Evolutionary conservation across 2,329 filamentous ascomycete genomes (phyloP), one percentile per base, ranked within the genome.

Genomic region (Aspergillus fijiensis): DNA sequence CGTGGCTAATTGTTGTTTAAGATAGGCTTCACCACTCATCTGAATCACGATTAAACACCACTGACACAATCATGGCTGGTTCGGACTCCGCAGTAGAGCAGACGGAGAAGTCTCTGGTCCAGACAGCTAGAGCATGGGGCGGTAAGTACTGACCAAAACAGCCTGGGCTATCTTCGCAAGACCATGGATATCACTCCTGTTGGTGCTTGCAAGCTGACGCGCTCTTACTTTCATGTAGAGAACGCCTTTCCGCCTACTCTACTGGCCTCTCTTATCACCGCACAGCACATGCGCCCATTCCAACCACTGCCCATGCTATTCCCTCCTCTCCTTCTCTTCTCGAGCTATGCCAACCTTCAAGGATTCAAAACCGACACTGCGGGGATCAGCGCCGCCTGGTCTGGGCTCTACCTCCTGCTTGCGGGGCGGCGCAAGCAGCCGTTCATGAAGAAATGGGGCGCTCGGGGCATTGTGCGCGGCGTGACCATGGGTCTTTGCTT

Each of bases 251-350:
- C 87, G 2, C 84, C 88, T 25, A 87, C 84, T 11, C 74, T 88
- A 12, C 82, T 89, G 49, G 87, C 88, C 59, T 87, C 87, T 9
- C 79, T 90, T 49, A 84, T 89, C 65, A 83, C 86, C 47, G 85
- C 87, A 11, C 85, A 89, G 67, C 85, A 89, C 77, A 79, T 84
- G 49, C 85, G 85, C n/a, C 87, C 88, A 7, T 86, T 88, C 73
- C 86, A 87, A 70, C 70, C 80, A 6, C 78, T 90, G 0, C 87
- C 87, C 4, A 87, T 90, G 82, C 74, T 87, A 63, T 89, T 90
- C 71, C 84, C 87, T 4, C 87, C 87, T 2, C 77, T 88, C 58
- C 80, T 90, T 3, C 80, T 89, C 60, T 87, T 89, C 76, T 84
- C 83, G 55, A 84, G 84, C 59, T 90, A 89, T 69, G 77, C 89